phyloP scores from a whole-genome alignment of 345 rosid genomes.

The Punica granatum region DNA sequence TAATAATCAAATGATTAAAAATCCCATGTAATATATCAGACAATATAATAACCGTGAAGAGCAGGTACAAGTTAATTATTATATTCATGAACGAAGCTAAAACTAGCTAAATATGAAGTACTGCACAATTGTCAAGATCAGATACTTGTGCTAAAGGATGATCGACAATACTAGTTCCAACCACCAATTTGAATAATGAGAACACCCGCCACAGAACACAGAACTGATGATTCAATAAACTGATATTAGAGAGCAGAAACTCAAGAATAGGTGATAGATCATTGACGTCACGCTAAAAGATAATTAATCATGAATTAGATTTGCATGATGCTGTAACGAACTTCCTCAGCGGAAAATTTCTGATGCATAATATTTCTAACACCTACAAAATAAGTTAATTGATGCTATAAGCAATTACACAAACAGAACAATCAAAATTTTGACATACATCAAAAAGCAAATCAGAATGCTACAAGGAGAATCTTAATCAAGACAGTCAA shows the following conservation, averaged over 20 bases:
- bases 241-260: too few relatives aligned
- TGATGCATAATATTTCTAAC: neutral
- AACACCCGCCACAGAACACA: too few relatives aligned
- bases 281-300: neutral
- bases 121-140: neutral
- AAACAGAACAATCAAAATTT: neutral
- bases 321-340: neutral
- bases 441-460: neutral
- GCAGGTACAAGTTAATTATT: neutral
- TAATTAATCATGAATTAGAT: neutral
- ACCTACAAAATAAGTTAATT: neutral
- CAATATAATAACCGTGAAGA: neutral
- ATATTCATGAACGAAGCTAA: neutral
- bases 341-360: neutral
- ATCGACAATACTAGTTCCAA: neutral
- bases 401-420: neutral
- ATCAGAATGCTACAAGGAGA: neutral
- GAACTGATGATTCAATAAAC: too few relatives aligned
- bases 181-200: too few relatives aligned
- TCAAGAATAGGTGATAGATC: too few relatives aligned
- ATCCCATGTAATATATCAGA: neutral
- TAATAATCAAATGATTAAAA: neutral
- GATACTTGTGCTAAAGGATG: neutral
- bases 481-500: slow-evolving; percentile 1
- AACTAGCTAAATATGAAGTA: neutral